Conservation (phyloP, 371 early-diverging fungal genomes). For the Zychaea mexicana region DNA sequence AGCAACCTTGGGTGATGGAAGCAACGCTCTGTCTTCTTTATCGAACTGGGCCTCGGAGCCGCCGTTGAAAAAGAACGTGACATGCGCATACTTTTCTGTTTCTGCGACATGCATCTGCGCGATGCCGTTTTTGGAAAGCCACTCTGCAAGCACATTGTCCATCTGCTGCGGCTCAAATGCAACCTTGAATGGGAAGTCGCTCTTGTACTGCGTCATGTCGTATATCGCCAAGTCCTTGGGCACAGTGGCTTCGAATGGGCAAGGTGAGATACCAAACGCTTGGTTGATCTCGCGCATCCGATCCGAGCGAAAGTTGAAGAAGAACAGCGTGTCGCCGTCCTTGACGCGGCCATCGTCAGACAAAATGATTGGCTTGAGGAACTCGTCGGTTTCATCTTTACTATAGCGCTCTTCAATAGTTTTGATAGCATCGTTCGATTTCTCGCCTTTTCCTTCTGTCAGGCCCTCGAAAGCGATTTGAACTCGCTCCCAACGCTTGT, state of each 20-base stretch:
- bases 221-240: constrained; percentile 84
- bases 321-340: constrained; percentile 84
- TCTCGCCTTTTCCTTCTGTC: constrained; percentile 83
- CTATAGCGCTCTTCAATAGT: constrained; percentile 85
- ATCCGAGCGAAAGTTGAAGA: constrained; percentile 97
- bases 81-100: constrained; percentile 99
- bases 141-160: constrained; percentile 97
- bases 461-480: constrained; percentile 92
- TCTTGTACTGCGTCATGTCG: constrained; percentile 98
- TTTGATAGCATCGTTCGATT: constrained; percentile 63
- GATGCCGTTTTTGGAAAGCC: constrained; percentile 83
- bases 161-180: constrained; percentile 96
- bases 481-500: constrained; percentile 98
- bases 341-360: constrained; percentile 76
- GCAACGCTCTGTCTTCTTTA: constrained; percentile 88
- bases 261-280: constrained; percentile 83
- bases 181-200: constrained; percentile 88
- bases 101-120: constrained; percentile 97
- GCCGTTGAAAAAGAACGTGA: constrained; percentile 99
- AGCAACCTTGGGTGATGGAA: constrained; percentile 94
- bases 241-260: constrained; percentile 80
- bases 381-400: constrained; percentile 94
- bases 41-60: constrained; percentile 91
- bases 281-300: constrained; percentile 98
- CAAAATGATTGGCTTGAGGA: constrained; percentile 96